Conservation (phyloP, 2,329 filamentous ascomycete species). For the Colletotrichum chlorophyti region DNA sequence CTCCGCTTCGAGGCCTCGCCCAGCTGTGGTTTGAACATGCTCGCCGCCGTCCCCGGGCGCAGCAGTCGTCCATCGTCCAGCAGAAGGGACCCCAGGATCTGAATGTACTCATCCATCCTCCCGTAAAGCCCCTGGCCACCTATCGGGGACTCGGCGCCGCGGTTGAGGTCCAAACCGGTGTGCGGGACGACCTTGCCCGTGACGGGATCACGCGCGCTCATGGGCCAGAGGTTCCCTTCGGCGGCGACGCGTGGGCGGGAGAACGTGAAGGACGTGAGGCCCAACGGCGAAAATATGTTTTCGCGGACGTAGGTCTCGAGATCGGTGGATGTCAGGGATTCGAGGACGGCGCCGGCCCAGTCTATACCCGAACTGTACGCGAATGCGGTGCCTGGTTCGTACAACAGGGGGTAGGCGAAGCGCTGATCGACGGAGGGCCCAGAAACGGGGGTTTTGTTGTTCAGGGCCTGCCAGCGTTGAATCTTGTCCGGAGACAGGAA, state of each 20-base stretch:
- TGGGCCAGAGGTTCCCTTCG: constrained; percentile 3
- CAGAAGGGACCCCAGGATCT: constrained; percentile 53
- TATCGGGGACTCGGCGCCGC: constrained; percentile 31
- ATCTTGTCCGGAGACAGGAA: constrained; percentile 35
- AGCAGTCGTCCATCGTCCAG: constrained; percentile 52
- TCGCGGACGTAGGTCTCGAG: constrained; percentile 38
- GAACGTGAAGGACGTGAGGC: constrained; percentile 36
- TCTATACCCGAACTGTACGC: constrained; percentile 37
- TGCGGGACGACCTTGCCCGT: constrained; percentile 20
- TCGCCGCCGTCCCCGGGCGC: constrained; percentile 44
- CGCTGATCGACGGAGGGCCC: constrained; percentile 44
- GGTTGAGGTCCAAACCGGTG: not conserved
- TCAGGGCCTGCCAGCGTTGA: constrained; percentile 19
- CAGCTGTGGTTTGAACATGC: constrained; percentile 56
- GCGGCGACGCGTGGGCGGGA: not conserved
- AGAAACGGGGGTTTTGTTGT: not conserved
- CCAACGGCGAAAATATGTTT: constrained; percentile 53
- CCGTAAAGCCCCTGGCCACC: constrained; percentile 45
- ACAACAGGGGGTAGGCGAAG: constrained; percentile 36
- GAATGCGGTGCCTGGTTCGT: constrained; percentile 39
- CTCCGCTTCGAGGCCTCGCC: not conserved
- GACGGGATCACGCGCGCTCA: constrained; percentile 24
- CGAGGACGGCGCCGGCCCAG: constrained; percentile 38
- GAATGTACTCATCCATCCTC: constrained; percentile 47
- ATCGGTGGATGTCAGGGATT: constrained; percentile 29